Base-by-base conservation (phyloP, 306 rosid genomes). In the Fragaria vesca region DNA sequence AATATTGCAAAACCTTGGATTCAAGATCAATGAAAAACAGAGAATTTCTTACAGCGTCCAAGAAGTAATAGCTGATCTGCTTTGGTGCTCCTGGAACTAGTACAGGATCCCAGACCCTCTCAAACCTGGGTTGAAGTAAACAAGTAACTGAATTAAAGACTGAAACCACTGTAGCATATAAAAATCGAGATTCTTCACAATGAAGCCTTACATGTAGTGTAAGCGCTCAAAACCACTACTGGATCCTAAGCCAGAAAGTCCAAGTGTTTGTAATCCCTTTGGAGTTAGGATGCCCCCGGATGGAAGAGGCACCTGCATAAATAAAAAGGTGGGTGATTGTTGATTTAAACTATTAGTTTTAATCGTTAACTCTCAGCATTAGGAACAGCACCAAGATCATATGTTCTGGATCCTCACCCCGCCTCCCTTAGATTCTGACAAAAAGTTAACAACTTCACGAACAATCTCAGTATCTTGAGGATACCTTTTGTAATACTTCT, bases 101-200 rank as follows among this genome's bases (percentile, higher is more conserved):
- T 48, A 87, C 73, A 69, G 99, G 97, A 85, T 95, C 99, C 99
- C 99, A 95, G 66, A 84, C 93, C 55, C 85, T 90, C 92, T 95
- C 97, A 84, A 95, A 85, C 97, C 99, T 95, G 68, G 24, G 74
- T 61, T 17, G 69, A 78, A 68, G 76, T 28, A 43, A 55, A 60
- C 12, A 32, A 30, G 63, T 8, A 74, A 18, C 4, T 69, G 34
- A 46, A 18, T 72, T 20, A 13, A 62, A 80, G 74, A 81, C 52
- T 32, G n/a, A 40, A 0, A 52, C 11, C 76, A 60, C 62, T 75
- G n/a, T 30, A 28, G 66, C 36, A 52, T 74, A 42, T 67, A 69
- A 42, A 83, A 20, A 9, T 26, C 26, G 20, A 34, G 54, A 62
- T 66, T 32, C 16, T 32, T 58, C 60, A 67, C 11, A 6, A 73